These are phyloP conservation scores for Sporothrix schenckii DNA, from an alignment of 2,329 filamentous ascomycete genomes.

Conservation along the genomic window DNA sequence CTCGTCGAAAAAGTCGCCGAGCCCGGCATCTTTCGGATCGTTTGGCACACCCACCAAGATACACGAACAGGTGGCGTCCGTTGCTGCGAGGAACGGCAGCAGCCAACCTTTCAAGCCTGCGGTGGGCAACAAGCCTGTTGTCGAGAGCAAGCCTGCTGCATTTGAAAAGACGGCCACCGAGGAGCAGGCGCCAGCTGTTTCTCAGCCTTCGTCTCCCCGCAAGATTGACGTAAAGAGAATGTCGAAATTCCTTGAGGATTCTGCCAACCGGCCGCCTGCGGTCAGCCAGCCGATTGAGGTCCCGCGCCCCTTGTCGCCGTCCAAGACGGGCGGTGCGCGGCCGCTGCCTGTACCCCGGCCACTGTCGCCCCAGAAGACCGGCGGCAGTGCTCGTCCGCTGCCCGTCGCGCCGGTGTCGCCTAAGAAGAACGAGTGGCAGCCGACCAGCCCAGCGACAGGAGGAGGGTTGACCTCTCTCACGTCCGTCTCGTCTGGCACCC, in stretches of 20 bases:
- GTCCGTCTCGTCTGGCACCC: conserved; percentile 2
- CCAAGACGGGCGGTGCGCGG: conserved; percentile 34
- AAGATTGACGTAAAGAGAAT: conserved; percentile 63
- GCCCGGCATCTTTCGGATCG: conserved; percentile 27
- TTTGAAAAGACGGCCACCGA: conserved; percentile 43
- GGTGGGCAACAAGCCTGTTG: conserved; percentile 37
- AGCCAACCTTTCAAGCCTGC: conserved; percentile 38
- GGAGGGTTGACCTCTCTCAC: not conserved
- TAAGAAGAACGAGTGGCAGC: conserved; percentile 39
- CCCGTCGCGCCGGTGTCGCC: conserved; percentile 42
- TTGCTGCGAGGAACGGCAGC: conserved; percentile 36
- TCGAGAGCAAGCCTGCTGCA: conserved; percentile 38
- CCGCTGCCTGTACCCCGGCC: conserved; percentile 41
- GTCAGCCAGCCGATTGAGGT: conserved; percentile 38
- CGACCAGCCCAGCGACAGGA: not conserved
- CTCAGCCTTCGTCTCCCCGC: conserved; percentile 57
- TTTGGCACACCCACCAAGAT: conserved; percentile 41
- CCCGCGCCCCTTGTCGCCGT: conserved; percentile 42
- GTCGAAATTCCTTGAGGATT: conserved; percentile 60
- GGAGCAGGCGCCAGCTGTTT: conserved; percentile 32
- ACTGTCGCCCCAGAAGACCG: conserved; percentile 42
- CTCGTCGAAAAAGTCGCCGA: conserved; percentile 36
- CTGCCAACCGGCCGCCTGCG: conserved; percentile 36
- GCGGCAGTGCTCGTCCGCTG: conserved; percentile 37
- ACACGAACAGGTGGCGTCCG: conserved; percentile 42